These are phyloP conservation scores for Prinsepia uniflora DNA, from an alignment of 306 rosid genomes.

Conservation along the genomic window DNA sequence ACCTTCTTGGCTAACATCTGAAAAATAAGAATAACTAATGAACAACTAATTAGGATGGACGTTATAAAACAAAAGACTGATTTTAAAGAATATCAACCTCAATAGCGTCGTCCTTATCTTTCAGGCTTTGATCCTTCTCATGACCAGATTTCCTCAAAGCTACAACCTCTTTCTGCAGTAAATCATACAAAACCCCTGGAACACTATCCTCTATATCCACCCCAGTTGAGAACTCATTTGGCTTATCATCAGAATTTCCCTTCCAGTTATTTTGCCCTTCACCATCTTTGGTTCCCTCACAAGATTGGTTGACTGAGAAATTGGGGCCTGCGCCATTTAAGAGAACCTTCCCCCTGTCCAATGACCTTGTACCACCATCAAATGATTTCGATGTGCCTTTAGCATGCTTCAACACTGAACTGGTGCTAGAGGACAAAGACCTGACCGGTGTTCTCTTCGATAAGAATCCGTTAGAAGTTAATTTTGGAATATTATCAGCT, in stretches of 20 bases:
- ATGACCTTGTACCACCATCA: conserved; percentile 92
- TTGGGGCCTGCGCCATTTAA: conserved; percentile 68
- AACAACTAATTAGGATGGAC: conserved; percentile 11
- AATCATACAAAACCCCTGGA: conserved; percentile 79
- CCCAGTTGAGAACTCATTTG: conserved; percentile 49
- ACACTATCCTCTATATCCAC: conserved; percentile 70
- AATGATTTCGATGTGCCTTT: conserved; percentile 97
- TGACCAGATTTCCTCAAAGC: conserved; percentile 85
- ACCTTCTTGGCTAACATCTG: conserved; percentile 99
- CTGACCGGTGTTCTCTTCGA: conserved; percentile 76
- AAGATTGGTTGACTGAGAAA: conserved; percentile 69
- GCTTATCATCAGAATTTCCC: conserved; percentile 75
- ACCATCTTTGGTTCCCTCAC: conserved; percentile 61
- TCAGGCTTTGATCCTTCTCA: conserved; percentile 97
- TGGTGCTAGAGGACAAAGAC: conserved; percentile 65
- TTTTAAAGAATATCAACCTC: conserved; percentile 56
- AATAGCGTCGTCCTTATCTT: conserved; percentile 94
- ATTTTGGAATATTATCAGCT: conserved; percentile 72
- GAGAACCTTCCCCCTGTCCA: conserved; percentile 85
- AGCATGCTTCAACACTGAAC: conserved; percentile 86
- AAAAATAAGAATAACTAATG: conserved; percentile 25
- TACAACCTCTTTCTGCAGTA: conserved; percentile 94
- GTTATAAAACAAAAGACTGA: conserved; percentile 10
- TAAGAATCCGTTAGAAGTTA: conserved; percentile 77
- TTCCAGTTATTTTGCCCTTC: conserved; percentile 59